Evolutionary conservation across 2,329 filamentous ascomycete genomes (phyloP), one percentile per base, ranked within the genome.

Genomic region (Colletotrichum chlorophyti): DNA sequence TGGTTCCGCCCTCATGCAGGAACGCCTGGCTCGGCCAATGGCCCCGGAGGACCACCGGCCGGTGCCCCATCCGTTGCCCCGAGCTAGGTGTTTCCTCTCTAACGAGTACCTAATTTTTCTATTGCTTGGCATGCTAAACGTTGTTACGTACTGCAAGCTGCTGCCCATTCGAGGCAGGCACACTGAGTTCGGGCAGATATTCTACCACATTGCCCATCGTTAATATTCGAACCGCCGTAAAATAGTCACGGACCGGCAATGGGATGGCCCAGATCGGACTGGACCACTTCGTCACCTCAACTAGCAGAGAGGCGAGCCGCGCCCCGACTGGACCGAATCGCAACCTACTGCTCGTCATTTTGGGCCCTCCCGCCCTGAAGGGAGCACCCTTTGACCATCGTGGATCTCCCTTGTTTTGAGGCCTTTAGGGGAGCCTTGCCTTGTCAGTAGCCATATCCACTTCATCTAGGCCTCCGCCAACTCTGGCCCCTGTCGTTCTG

Each of bases 1-100:
- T 38, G 38, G 43, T 55, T 59, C 51, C 51, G 51, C 57, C 38
- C 7, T 19, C 43, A 57, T 57, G 51, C 57, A 59, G 57, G 55
- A 55, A 55, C 57, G 26, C 24, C 19, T 23, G 43, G 38, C 51
- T 45, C 29, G 32, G 43, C 51, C 55, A 59, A 55, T 49, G 26
- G 15, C 31, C 40, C 31, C 37, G 12, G 12, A 52, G 23, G 17
- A 37, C 26, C 37, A 24, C 23, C 23, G n/a, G 23, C 51, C 17
- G 34, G n/a, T 19, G 42, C 42, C 42, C 50, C 57, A 29, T 41
- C 26, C 17, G 35, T 12, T 40, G 47, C 23, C 19, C 35, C 14
- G 17, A 41, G 38, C 26, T 34, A 31, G 15, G 35, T n/a, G n/a
- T n/a, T n/a, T n/a, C n/a, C n/a, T n/a, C n/a, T n/a, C n/a, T n/a